Base-by-base conservation (phyloP, 768 basidiomycete species). In the Suillus weaverae region DNA sequence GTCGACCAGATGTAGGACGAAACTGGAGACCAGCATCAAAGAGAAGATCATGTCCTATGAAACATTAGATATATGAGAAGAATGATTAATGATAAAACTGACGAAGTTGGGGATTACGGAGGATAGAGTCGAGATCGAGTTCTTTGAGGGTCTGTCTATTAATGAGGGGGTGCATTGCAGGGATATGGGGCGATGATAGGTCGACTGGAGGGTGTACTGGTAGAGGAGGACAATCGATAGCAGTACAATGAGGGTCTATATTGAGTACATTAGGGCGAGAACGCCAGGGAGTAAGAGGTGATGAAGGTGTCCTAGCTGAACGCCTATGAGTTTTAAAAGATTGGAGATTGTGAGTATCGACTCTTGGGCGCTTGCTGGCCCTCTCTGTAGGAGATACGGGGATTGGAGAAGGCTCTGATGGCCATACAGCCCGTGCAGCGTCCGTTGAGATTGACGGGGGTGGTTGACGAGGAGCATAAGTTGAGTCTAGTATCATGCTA, bases 31-130 rank as follows among this genome's bases (percentile, higher is more conserved):
- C 88, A 20, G 91, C 84, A 67, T 97, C 95, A 68, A 96, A 95
- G 69, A 96, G 85, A 66, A 96, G 83, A 77, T 96, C 94, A 70
- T 97, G 94, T 39, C 92, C 92, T 94, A 70, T 33, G 62, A 64
- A 48, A 61, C 62, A 60, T 46, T 62, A 60, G 60, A 30, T 7
- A 41, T 38, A 41, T 38, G 0, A 7, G 11, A 51, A 3, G 41
- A 69, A 66, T 61, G 36, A 51, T 10, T 18, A 46, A 65, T 63
- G 56, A 33, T 63, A 63, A 26, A 46, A 89, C 89, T 80, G 78
- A 93, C 95, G 91, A 65, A 97, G 89, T 73, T 95, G 94, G 30
- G 94, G 92, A 75, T 95, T 95, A 56, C 91, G 86, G 63, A 97
- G 82, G 70, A 97, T 95, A 61, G 89, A 86, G 64, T 89, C 86